These are phyloP conservation scores for Akebia trifoliata DNA, from an alignment of 164 flowering plant genomes.

Conservation along the genomic window DNA sequence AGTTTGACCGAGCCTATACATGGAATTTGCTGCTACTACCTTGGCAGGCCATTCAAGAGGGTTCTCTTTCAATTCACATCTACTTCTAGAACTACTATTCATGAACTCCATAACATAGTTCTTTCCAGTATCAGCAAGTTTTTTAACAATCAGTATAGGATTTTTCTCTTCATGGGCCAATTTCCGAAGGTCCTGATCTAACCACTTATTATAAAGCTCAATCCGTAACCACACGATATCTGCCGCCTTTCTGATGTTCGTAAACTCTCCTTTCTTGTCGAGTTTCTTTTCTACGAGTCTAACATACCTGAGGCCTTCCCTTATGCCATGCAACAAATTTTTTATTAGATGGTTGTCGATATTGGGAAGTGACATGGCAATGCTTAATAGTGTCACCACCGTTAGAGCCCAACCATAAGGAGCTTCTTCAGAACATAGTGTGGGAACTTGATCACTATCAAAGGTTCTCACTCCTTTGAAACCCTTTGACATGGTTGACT, in stretches of 20 bases:
- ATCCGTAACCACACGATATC: conserved; percentile 44
- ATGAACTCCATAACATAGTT: conserved; percentile 23
- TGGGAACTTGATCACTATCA: conserved; percentile 38
- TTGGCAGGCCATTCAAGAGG: not conserved
- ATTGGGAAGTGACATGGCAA: conserved; percentile 49
- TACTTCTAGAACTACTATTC: conserved; percentile 2
- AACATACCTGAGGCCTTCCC: conserved; percentile 43
- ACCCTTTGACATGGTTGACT: conserved; percentile 22
- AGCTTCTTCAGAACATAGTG: conserved; percentile 38
- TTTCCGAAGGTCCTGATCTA: conserved; percentile 44
- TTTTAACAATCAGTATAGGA: conserved; percentile 33
- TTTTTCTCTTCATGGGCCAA: conserved; percentile 24
- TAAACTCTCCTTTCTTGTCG: conserved; percentile 19
- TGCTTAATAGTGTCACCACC: conserved; percentile 57
- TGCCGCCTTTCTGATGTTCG: conserved; percentile 43
- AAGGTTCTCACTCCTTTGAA: conserved; percentile 42
- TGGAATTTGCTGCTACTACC: conserved; percentile 53
- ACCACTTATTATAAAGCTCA: conserved; percentile 46
- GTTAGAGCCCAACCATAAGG: conserved; percentile 70
- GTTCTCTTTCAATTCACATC: not conserved
- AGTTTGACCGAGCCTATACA: conserved; percentile 50
- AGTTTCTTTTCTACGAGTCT: conserved; percentile 35
- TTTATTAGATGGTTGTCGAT: conserved; percentile 13
- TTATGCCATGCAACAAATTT: conserved; percentile 24
- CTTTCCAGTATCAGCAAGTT: conserved; percentile 32